These are phyloP conservation scores for Prunus campanulata DNA, from an alignment of 306 rosid species.

Conservation along the genomic window DNA sequence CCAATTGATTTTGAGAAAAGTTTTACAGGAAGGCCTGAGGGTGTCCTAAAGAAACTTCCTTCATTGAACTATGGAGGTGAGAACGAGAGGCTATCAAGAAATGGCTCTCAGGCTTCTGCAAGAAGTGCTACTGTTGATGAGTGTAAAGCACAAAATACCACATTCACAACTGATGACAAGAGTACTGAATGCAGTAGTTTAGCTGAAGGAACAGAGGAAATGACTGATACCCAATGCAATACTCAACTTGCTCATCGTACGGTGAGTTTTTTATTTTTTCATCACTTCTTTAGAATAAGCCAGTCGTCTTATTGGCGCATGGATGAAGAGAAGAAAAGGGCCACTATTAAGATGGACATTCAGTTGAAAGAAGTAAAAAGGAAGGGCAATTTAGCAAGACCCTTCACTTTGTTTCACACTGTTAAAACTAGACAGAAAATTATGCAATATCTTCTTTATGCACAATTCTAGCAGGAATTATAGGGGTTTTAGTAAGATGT, in stretches of 20 bases:
- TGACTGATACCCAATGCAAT: slow-evolving; percentile 22
- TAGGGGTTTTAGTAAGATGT: neutral
- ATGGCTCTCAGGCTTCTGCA: slow-evolving; percentile 38
- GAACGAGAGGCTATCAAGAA: slow-evolving; percentile 29
- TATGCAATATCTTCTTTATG: neutral
- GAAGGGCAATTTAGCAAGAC: neutral
- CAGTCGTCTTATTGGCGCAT: neutral
- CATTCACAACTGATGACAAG: slow-evolving; percentile 35
- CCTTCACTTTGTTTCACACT: neutral
- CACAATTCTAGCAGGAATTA: neutral
- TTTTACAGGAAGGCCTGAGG: slow-evolving; percentile 63
- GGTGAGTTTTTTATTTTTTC: slow-evolving; percentile 39
- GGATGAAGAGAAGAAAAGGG: neutral
- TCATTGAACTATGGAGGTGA: slow-evolving; percentile 38
- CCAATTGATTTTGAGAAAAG: slow-evolving; percentile 53
- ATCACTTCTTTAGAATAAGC: neutral
- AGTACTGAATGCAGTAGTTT: slow-evolving; percentile 21
- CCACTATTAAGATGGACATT: neutral
- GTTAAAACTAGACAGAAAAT: neutral
- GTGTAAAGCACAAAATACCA: slow-evolving; percentile 26
- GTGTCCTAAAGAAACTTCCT: slow-evolving; percentile 45
- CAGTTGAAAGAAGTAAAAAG: neutral
- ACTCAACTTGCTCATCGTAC: slow-evolving; percentile 35
- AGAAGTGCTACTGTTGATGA: slow-evolving; percentile 31
- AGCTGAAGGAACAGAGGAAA: slow-evolving; percentile 34